These are phyloP conservation scores for Rhizoclosmatium globosum DNA, from an alignment of 192 early-diverging fungal genomes.

Conservation along the genomic window DNA sequence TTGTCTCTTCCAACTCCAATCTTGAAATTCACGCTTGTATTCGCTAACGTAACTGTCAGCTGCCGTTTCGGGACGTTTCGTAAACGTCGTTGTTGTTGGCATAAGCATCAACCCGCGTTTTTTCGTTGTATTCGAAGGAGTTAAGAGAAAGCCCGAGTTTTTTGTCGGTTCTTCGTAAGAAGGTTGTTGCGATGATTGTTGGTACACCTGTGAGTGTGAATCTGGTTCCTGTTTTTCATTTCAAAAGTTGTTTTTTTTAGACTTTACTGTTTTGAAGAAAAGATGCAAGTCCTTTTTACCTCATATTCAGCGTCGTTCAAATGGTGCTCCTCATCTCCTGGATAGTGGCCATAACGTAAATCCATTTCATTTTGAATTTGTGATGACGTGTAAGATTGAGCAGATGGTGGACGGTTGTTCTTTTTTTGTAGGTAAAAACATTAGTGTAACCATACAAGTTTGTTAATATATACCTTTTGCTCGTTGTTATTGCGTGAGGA, in stretches of 20 bases:
- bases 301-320: not conserved
- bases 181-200: not conserved
- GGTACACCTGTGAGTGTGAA: not conserved
- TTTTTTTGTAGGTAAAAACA: too few relatives aligned
- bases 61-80: not conserved
- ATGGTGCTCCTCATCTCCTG: too few relatives aligned
- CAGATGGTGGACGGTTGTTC: not conserved
- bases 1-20: not conserved
- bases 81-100: not conserved
- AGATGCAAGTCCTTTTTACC: not conserved
- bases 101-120: too few relatives aligned
- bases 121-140: too few relatives aligned
- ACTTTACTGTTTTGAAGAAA: too few relatives aligned
- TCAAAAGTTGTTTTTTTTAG: not conserved
- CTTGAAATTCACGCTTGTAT: not conserved
- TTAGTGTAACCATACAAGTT: too few relatives aligned
- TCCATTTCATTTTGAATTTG: constrained; percentile 14
- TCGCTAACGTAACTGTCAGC: not conserved
- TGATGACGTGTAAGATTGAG: not conserved
- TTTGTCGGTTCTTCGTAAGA: too few relatives aligned
- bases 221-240: not conserved
- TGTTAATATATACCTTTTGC: too few relatives aligned
- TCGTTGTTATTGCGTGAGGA: too few relatives aligned
- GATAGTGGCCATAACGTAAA: not conserved
- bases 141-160: too few relatives aligned